A percentile compares a stretch with the other conserved stretches of the same genome.
These are phyloP conservation scores for Sphagnum contortum DNA, from an alignment of 225 moss, liverwort and hornwort genomes.

Conservation along the genomic window DNA sequence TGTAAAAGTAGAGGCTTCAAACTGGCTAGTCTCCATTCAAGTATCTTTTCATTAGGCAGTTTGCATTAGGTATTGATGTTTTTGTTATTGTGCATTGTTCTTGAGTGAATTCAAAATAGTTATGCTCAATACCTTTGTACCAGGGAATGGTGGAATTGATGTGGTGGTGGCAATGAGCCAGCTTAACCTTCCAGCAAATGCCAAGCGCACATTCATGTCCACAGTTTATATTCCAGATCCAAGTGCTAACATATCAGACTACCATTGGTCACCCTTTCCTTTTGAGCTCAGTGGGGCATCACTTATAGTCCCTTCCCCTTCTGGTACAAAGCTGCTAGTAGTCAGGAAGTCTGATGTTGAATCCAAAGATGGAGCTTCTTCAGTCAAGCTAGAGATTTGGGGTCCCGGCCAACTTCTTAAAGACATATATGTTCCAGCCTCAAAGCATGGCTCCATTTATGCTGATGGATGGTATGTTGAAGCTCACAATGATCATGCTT, in stretches of 20 bases:
- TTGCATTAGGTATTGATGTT: background rate
- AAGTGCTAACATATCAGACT: constrained; percentile 37
- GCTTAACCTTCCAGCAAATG: constrained; percentile 84
- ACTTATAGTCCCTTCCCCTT: constrained; percentile 79
- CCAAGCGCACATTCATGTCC: constrained; percentile 83
- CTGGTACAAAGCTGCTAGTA: constrained; percentile 77
- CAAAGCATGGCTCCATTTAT: constrained; percentile 75
- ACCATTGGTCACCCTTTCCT: constrained; percentile 98
- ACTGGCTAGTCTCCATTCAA: too few relatives aligned
- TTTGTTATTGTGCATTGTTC: background rate
- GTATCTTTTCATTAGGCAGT: too few relatives aligned
- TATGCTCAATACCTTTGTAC: too few relatives aligned
- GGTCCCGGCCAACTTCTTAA: constrained; percentile 86
- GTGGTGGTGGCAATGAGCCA: constrained; percentile 99
- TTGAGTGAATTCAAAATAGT: too few relatives aligned
- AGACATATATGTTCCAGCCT: constrained; percentile 63
- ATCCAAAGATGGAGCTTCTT: constrained; percentile 56
- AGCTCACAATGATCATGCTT: too few relatives aligned
- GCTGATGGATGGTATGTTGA: constrained; percentile 74
- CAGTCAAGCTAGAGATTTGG: constrained; percentile 92
- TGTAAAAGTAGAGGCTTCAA: too few relatives aligned
- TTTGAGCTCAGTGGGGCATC: constrained; percentile 90
- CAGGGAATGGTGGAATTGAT: constrained; percentile 81
- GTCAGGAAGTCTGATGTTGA: constrained; percentile 54
- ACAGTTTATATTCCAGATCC: constrained; percentile 84